A percentile compares a stretch with the other conserved stretches of the same genome.
phyloP scores from a whole-genome alignment of 805 yeast species.

The Kazachstania psychrophila region DNA sequence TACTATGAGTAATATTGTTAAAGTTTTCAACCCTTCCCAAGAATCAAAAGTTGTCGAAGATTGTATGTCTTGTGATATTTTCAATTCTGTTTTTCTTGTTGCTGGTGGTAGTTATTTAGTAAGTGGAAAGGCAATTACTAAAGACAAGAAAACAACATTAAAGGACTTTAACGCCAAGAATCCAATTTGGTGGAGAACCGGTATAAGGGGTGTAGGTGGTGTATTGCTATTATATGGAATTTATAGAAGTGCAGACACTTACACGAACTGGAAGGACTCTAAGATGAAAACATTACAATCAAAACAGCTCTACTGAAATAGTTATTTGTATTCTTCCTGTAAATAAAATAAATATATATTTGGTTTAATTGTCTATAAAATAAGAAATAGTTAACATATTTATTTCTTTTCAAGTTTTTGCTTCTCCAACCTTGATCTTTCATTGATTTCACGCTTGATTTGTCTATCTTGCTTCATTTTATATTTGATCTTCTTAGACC shows the following conservation, averaged over 20 bases:
- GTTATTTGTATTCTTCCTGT: too few species aligned
- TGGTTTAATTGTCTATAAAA: too few species aligned
- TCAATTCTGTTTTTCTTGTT: conserved; percentile 50
- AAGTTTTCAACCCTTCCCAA: conserved; percentile 43
- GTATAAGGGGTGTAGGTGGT: conserved; percentile 46
- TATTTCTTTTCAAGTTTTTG: conserved; percentile 17
- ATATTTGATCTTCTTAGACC: conserved; percentile 34
- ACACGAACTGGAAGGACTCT: conserved; percentile 5
- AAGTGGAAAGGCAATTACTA: conserved; percentile 45
- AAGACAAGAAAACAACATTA: conserved; percentile 33
- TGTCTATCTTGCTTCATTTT: conserved; percentile 26
- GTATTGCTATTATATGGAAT: conserved; percentile 48
- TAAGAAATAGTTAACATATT: too few species aligned
- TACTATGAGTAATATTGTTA: conserved; percentile 36
- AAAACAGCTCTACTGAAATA: too few species aligned
- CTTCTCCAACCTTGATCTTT: conserved; percentile 24
- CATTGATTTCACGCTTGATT: conserved; percentile 25
- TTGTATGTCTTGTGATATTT: conserved; percentile 61
- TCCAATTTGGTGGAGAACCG: conserved; percentile 55
- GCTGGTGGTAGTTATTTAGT: conserved; percentile 57
- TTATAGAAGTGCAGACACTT: conserved; percentile 48
- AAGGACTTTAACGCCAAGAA: conserved; percentile 31
- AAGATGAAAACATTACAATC: conserved; percentile 1
- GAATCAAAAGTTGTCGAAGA: conserved; percentile 22
- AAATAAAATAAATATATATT: too few species aligned